phyloP scores from a whole-genome alignment of 805 yeast genomes.

The Candida ipomoeae region DNA sequence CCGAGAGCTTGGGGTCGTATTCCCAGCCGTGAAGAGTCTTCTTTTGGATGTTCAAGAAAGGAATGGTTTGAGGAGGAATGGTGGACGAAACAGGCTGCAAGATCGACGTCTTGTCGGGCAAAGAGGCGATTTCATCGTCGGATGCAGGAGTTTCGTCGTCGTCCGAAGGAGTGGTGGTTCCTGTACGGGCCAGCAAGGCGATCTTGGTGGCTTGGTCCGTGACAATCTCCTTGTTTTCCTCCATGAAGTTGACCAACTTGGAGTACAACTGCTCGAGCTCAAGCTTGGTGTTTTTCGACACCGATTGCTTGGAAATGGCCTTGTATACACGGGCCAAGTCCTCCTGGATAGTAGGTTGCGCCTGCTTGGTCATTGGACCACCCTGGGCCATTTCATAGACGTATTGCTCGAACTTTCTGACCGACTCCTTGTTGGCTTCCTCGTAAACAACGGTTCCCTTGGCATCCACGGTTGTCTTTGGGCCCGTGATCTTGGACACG shows the following conservation, averaged over 20 bases:
- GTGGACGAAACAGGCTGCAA: slow-evolving; percentile 69
- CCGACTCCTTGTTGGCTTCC: slow-evolving; percentile 84
- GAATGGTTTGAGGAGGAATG: slow-evolving; percentile 80
- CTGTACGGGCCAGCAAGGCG: slow-evolving; percentile 39
- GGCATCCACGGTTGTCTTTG: slow-evolving; percentile 80
- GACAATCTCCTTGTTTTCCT: slow-evolving; percentile 65
- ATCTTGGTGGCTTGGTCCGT: slow-evolving; percentile 58
- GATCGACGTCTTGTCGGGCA: slow-evolving; percentile 66
- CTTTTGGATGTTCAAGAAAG: slow-evolving; percentile 89
- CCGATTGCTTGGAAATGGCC: slow-evolving; percentile 68
- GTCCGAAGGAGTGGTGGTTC: slow-evolving; percentile 41
- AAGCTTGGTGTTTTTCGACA: slow-evolving; percentile 55
- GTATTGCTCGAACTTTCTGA: slow-evolving; percentile 92
- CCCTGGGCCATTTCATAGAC: slow-evolving; percentile 96
- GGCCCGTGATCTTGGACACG: slow-evolving; percentile 91
- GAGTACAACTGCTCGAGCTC: slow-evolving; percentile 71
- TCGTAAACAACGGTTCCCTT: slow-evolving; percentile 83
- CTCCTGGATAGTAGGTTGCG: slow-evolving; percentile 75
- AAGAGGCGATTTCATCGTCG: slow-evolving; percentile 82
- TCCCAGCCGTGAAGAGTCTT: slow-evolving; percentile 77
- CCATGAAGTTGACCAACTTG: slow-evolving; percentile 65
- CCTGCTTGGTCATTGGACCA: slow-evolving; percentile 68
- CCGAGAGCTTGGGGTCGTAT: slow-evolving; percentile 75
- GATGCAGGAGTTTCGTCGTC: slow-evolving; percentile 33
- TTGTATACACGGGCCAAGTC: slow-evolving; percentile 80